These are phyloP conservation scores for Aspergillus sp. DNA, from an alignment of 2,329 filamentous ascomycete genomes.

Conservation along the genomic window DNA sequence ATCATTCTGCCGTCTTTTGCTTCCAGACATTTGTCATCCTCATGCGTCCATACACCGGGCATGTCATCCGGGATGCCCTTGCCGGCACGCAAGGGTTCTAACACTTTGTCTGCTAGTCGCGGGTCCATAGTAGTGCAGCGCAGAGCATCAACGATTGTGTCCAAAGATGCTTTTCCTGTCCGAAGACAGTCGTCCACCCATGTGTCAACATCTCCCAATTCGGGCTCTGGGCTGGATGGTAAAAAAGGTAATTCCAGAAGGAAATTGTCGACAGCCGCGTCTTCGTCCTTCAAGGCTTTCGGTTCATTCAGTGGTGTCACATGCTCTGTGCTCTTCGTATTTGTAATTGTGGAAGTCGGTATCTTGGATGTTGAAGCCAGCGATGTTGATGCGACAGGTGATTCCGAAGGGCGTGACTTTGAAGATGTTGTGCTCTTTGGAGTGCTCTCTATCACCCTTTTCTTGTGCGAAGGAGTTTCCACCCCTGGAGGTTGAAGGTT, in stretches of 20 bases:
- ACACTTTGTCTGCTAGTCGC: slow-evolving; percentile 34
- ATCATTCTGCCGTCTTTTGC: slow-evolving; percentile 32
- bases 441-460: background rate
- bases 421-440: background rate
- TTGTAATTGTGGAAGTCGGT: background rate
- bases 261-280: slow-evolving; percentile 16
- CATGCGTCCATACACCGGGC: slow-evolving; percentile 47
- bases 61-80: slow-evolving; percentile 39
- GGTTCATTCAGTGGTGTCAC: background rate
- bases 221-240: slow-evolving; percentile 17
- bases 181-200: slow-evolving; percentile 39
- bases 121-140: slow-evolving; percentile 41
- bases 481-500: background rate
- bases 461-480: background rate
- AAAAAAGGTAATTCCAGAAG: slow-evolving; percentile 32
- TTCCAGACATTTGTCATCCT: slow-evolving; percentile 42
- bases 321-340: background rate
- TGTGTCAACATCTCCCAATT: slow-evolving; percentile 27
- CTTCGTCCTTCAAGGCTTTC: background rate
- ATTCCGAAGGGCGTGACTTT: background rate
- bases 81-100: slow-evolving; percentile 29
- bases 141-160: slow-evolving; percentile 33
- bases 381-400: background rate
- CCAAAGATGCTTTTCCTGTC: slow-evolving; percentile 25
- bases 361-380: no score